Evolutionary conservation across 345 rosid genomes (phyloP), one percentile per base, ranked within the genome.

Genomic region (Leavenworthia alabamica): DNA sequence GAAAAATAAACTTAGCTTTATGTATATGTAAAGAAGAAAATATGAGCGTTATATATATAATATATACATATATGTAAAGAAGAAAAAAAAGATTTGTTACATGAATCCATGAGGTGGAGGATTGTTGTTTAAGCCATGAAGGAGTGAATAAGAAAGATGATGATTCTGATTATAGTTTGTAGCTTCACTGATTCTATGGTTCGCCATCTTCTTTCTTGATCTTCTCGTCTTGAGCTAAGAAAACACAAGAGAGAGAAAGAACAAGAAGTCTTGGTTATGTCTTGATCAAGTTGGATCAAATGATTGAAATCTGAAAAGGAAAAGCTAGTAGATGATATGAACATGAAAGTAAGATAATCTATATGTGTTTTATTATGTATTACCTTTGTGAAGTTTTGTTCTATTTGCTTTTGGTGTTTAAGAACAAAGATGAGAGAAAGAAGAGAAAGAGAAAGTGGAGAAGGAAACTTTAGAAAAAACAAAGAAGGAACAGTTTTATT

Each of bases 111-210:
- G 57, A 55, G 92, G 81, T 39, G 65, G 75, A 57, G 41, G 68
- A 62, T 70, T 53, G 73, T 20, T 20, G 22, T 20, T 20, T 20
- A 88, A 74, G 39, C 96, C 92, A 77, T 84, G 90, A 56, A 79
- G 77, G 66, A 80, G 76, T 12, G 86, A 79, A 55, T 83, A 93
- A 44, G 99, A 78, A 27, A 78, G 74, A 77, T 85, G 89, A 60
- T 70, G 90, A 67, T 75, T 90, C 51, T 69, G 76, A 40, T 84
- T 77, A 50, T 89, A 91, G 19, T 43, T 50, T 31, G 83, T 83
- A 14, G 84, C 85, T 77, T 81, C 91, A 45, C 89, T 96, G 59
- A 83, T 57, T 60, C 86, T 75, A 65, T 85, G 89, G 51, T 79
- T 86, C 39, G 91, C 95, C 98, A 89, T 89, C 55, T 48, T 13